Evolutionary conservation across 768 basidiomycete species (phyloP), one percentile per base, ranked within the genome.

Genomic region (Hypholoma sublateritium): DNA sequence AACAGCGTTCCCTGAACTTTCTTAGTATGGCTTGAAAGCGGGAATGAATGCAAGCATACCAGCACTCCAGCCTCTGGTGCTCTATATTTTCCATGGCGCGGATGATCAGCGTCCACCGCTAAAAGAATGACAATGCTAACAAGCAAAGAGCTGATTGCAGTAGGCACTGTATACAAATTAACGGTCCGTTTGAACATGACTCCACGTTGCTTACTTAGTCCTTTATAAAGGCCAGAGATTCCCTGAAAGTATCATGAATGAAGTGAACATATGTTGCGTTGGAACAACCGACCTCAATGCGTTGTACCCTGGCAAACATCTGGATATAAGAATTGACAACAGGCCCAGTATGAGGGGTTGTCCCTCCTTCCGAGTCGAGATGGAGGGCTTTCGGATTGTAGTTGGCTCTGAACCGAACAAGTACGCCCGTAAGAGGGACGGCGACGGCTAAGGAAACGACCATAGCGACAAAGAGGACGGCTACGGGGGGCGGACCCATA

Each of bases 301-400:
- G 79, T 67, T 85, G 84, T 5, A 90, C 89, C 45, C 92, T 79
- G 46, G 59, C 64, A 59, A 91, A 68, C 91, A 93, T 93, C 16
- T 77, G 83, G 61, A 91, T 81, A 72, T 86, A 91, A 3, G 87
- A 84, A 14, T 81, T 82, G 54, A 93, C 79, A n/a, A 90, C 80
- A 56, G 91, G 92, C 5, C 86, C 87, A 4, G 89, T 87, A 63
- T 91, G 84, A 0, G 89, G 83, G 69, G 86, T 80, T n/a, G 83
- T 87, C 46, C 80, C 85, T 32, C 88, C 90, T 66, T 91, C 90
- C 28, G 80, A 74, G 69, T 93, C 91, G 39, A 93, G 78, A 51
- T 87, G 89, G 39, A 94, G 83, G 35, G 88, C 89, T 69, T 88
- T 89, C 2, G 92, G 92, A 65, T 89, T 91, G 75, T 89, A 93